Base-by-base conservation (phyloP, 108 stramenopile species). In the Nitzschia palea region DNA sequence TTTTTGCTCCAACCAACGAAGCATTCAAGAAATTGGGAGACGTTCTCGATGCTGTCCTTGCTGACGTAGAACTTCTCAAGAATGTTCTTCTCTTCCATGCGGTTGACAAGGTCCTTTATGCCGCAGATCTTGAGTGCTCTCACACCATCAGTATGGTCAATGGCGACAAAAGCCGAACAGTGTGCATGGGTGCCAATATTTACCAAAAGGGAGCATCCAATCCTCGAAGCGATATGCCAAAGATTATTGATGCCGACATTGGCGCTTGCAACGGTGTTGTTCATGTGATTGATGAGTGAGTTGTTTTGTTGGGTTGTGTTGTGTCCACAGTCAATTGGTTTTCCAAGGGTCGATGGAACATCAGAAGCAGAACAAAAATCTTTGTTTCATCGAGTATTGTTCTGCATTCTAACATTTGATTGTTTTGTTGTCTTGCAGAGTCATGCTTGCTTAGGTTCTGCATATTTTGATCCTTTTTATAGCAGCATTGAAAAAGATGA, bases 241-340 rank as follows among this genome's bases (percentile, higher is more conserved):
- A 31, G 14, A 44, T 82, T 2, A 33, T 61, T 30, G 20, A n/a
- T 5, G 58, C 80, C 1, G 82, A 85, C 34, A 44, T 83, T 36
- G 1, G 36, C 0, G 84, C 80, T 1, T 62, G 53, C 57, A 81
- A 88, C 62, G 82, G 84, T 9, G 36, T 88, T 27, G 30, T 85
- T 53, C 82, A 88, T 50, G 74, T 66, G 3, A 70, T 88, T 36
- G 80, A 85, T 34, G 28, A 33, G n/a, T n/a, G n/a, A n/a, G n/a
- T n/a, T n/a, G n/a, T n/a, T n/a, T n/a, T n/a, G n/a, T n/a, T n/a
- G 29, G 81, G n/a, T n/a, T n/a, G n/a, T n/a, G n/a, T n/a, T n/a
- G n/a, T n/a, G n/a, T n/a, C n/a, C n/a, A n/a, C n/a, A n/a, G n/a
- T n/a, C n/a, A n/a, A n/a, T n/a, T n/a, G n/a, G n/a, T n/a, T n/a